Evolutionary conservation across 345 rosid genomes (phyloP).

Genomic region (Pugionium cornutum): DNA sequence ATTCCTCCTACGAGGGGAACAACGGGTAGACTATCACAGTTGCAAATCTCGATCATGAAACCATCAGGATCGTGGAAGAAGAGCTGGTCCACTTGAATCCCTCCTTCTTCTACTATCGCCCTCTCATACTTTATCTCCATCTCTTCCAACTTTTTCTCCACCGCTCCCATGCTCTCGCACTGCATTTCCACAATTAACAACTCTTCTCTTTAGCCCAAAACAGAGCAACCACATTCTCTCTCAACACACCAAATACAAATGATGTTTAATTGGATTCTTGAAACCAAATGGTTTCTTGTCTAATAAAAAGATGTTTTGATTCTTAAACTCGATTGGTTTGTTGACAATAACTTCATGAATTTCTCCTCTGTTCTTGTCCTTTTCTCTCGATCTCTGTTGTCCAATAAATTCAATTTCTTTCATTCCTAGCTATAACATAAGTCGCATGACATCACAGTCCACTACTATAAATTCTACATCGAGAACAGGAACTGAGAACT

Average conservation of each 20-base stretch:
- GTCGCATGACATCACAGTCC: neutral
- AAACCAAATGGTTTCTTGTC: too few species aligned
- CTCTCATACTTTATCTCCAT: slow-evolving; percentile 56
- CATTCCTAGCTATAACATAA: neutral
- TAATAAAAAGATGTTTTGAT: neutral
- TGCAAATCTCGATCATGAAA: slow-evolving; percentile 80
- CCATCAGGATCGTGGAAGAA: slow-evolving; percentile 89
- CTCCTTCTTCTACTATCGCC: slow-evolving; percentile 65
- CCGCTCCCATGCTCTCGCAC: slow-evolving; percentile 70
- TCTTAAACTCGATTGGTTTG: neutral
- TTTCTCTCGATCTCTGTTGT: neutral
- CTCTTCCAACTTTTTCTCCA: slow-evolving; percentile 66
- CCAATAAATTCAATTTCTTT: neutral
- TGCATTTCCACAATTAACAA: slow-evolving; percentile 25
- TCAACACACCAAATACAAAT: too few species aligned
- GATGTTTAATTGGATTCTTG: too few species aligned
- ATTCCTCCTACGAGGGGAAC: slow-evolving; percentile 54
- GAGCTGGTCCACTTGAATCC: slow-evolving; percentile 67
- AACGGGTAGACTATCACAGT: slow-evolving; percentile 70
- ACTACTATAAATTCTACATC: neutral
- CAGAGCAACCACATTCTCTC: slow-evolving; percentile 10
- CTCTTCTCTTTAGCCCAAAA: slow-evolving; percentile 12
- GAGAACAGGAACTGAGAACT: neutral
- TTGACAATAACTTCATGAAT: too few species aligned
- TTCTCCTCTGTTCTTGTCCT: neutral